phyloP scores from a whole-genome alignment of 805 yeast genomes.

The Cyberlindnera suaveolens region DNA sequence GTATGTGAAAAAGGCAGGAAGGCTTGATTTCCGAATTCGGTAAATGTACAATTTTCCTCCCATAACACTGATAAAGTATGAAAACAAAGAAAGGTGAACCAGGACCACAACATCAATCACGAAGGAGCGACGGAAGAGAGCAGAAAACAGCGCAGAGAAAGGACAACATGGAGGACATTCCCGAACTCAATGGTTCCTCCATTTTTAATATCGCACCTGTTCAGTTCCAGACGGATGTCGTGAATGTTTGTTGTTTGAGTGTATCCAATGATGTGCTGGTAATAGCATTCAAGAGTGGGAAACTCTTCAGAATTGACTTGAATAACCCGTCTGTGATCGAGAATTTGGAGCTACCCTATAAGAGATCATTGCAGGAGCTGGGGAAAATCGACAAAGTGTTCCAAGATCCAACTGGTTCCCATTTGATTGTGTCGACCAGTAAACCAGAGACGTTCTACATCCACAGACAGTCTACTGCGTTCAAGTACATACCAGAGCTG shows the following conservation, averaged over 20 bases:
- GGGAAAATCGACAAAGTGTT: slow-evolving; percentile 32
- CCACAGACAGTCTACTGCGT: slow-evolving; percentile 33
- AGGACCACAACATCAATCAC: not conserved
- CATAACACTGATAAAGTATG: no score
- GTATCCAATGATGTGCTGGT: slow-evolving; percentile 52
- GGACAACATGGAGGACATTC: slow-evolving; percentile 6
- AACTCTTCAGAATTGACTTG: slow-evolving; percentile 58
- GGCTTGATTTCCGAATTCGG: slow-evolving; percentile 10
- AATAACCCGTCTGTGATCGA: slow-evolving; percentile 58
- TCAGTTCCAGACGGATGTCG: slow-evolving; percentile 44
- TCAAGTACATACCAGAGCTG: slow-evolving; percentile 39
- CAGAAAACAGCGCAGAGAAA: not conserved
- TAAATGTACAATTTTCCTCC: not conserved
- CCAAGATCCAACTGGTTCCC: slow-evolving; percentile 46
- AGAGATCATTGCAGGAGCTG: slow-evolving; percentile 21
- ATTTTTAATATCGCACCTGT: slow-evolving; percentile 33
- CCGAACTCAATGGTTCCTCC: slow-evolving; percentile 9
- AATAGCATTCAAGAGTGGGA: slow-evolving; percentile 45
- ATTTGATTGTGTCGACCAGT: slow-evolving; percentile 43
- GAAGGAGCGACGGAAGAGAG: not conserved
- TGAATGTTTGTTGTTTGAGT: slow-evolving; percentile 41
- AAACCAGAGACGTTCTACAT: slow-evolving; percentile 43
- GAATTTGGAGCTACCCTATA: slow-evolving; percentile 29
- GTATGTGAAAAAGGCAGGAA: no score
- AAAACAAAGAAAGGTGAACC: no score